Evolutionary conservation across 768 basidiomycete genomes (phyloP), one percentile per base, ranked within the genome.

Genomic region (Termitomyces titanicus): DNA sequence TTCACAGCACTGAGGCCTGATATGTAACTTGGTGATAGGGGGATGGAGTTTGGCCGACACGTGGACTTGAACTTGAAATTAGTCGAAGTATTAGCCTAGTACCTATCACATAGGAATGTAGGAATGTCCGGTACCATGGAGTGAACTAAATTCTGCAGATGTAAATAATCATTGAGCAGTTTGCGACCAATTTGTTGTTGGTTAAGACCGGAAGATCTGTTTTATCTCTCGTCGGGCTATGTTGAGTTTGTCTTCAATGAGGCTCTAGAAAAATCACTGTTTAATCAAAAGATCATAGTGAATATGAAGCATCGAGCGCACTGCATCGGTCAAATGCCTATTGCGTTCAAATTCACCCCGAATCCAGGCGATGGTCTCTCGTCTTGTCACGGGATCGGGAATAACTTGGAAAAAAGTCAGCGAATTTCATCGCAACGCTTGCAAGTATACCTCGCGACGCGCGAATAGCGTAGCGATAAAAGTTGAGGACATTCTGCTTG

Each of bases 291-390:
- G 5, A 22, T 22, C 7, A 6, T 27, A n/a, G n/a, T 47, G 1
- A 48, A 27, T 31, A 25, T 33, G 24, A 43, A 40, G 48, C 58
- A 38, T 4, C 38, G 10, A 51, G 63, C 79, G 51, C 62, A 91
- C 89, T 58, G 74, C 67, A 64, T 91, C 85, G 11, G 74, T 66
- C 38, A 88, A 63, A 63, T 83, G 66, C 55, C 68, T 77, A 61
- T 83, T 84, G 55, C 82, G 74, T 64, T 89, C 85, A 61, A 92
- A 81, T 68, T 91, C 88, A 47, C 71, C 64, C 27, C 90, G 83
- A 68, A 92, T 81, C 88, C 89, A 92, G 20, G 67, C 63, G 7
- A 90, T 69, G 0, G 89, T 89, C 62, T 92, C 89, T 56, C 69
- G 68, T 56, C 89, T 79, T 27, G 85, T 76, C 54, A 66, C 64